A percentile compares a stretch with the other conserved stretches of the same genome.
These are phyloP conservation scores for Lagenaria siceraria DNA, from an alignment of 306 rosid species.

Conservation along the genomic window DNA sequence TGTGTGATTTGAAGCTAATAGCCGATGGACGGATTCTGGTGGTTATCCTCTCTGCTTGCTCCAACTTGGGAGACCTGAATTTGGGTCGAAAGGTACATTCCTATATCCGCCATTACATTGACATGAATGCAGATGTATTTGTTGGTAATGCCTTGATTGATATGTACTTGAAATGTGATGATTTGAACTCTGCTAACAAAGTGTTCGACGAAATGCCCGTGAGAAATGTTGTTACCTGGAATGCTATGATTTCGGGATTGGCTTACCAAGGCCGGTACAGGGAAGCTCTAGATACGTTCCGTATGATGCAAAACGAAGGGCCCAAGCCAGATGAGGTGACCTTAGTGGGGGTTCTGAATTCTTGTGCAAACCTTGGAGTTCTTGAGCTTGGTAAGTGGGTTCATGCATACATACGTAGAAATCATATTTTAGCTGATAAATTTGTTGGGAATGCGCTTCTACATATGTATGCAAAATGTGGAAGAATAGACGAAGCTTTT, in stretches of 20 bases:
- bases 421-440: constrained; percentile 19
- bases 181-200: constrained; percentile 4
- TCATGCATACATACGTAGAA: constrained; percentile 23
- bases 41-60: constrained; percentile 27
- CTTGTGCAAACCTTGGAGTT: constrained; percentile 30
- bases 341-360: constrained; percentile 24
- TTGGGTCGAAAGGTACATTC: constrained; percentile 20
- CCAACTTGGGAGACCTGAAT: constrained; percentile 27
- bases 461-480: constrained; percentile 39
- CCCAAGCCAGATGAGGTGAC: constrained; percentile 26
- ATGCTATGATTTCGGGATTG: constrained; percentile 24
- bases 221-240: constrained; percentile 29
- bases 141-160: constrained; percentile 30
- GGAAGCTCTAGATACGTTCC: constrained; percentile 21
- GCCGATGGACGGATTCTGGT: constrained; percentile 27
- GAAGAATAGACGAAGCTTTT: constrained; percentile 23
- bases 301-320: constrained; percentile 21
- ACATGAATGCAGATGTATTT: constrained; percentile 14
- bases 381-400: constrained; percentile 32
- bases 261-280: constrained; percentile 21
- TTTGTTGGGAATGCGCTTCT: constrained; percentile 31
- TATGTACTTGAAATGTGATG: constrained; percentile 27
- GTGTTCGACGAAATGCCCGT: constrained; percentile 19
- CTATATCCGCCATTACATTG: constrained; percentile 14
- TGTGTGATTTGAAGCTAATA: constrained; percentile 17